A percentile compares a stretch with the other conserved stretches of the same genome.
Evolutionary conservation across 75 land plant species (phyloP).

Genomic region (Cupressus sempervirens): DNA sequence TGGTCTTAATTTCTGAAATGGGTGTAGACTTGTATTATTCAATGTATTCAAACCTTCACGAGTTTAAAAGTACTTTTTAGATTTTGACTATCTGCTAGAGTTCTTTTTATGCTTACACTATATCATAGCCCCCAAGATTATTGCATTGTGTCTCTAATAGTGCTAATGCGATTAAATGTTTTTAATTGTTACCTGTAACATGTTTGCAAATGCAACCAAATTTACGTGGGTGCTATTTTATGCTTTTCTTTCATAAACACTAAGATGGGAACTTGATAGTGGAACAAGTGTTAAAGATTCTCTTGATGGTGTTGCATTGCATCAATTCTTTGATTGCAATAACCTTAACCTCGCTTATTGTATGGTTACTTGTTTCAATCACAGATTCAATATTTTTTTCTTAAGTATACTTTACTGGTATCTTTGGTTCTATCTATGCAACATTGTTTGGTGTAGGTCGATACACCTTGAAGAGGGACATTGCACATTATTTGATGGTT

Average conservation of each 20-base stretch:
- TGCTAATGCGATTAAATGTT: not conserved
- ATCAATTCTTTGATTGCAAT: not conserved
- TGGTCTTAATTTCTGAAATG: no score
- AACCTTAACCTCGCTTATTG: not conserved
- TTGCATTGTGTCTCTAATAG: not conserved
- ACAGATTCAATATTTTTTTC: not conserved
- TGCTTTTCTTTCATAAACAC: not conserved
- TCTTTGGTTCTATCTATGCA: constrained; percentile 29
- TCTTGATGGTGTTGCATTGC: not conserved
- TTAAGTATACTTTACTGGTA: not conserved
- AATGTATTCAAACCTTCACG: no score
- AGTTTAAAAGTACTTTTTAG: not conserved
- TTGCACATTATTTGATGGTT: constrained; percentile 28
- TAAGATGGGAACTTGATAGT: not conserved
- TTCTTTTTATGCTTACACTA: not conserved
- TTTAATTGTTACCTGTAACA: not conserved
- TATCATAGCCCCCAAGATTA: not conserved
- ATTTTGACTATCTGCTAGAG: not conserved
- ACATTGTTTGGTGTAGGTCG: constrained; percentile 19
- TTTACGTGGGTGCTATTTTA: not conserved
- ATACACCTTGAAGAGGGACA: constrained; percentile 29
- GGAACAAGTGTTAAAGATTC: not conserved
- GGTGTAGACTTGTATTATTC: no score
- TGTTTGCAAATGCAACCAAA: not conserved
- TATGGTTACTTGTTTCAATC: not conserved